Conservation (phyloP, 371 early-diverging fungal species). For the Batkoa obscura region DNA sequence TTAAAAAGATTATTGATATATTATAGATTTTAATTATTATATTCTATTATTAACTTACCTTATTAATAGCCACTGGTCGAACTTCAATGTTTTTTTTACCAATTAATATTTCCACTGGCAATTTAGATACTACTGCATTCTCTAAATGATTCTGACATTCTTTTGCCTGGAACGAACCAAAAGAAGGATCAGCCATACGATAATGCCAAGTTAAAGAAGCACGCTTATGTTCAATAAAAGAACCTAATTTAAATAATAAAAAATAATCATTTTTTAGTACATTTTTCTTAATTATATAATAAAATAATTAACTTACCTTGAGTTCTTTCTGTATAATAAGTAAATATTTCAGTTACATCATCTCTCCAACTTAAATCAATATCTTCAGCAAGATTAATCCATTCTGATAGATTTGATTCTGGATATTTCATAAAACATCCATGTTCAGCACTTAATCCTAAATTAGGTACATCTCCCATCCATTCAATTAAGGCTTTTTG, state of each 20-base stretch:
- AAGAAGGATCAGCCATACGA: constrained; percentile 68
- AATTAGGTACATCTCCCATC: constrained; percentile 53
- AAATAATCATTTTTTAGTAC: neutral
- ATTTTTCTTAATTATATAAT: neutral
- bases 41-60: constrained; percentile 9
- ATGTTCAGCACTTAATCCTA: constrained; percentile 68
- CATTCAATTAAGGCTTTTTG: constrained; percentile 60
- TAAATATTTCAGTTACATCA: constrained; percentile 67
- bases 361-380: constrained; percentile 74
- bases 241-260: constrained; percentile 10
- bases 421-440: constrained; percentile 45
- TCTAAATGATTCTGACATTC: constrained; percentile 85
- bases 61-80: constrained; percentile 52
- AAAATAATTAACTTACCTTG: constrained; percentile 21
- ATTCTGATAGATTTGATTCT: constrained; percentile 19
- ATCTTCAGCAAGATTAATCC: constrained; percentile 61
- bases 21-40: too few relatives aligned
- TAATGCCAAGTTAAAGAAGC: constrained; percentile 83
- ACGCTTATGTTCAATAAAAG: constrained; percentile 71
- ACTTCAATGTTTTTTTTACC: constrained; percentile 96
- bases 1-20: neutral
- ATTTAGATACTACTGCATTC: constrained; percentile 64
- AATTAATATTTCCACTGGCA: constrained; percentile 81
- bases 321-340: constrained; percentile 78
- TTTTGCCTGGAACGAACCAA: constrained; percentile 55